Evolutionary conservation across 1,284 basidiomycete genomes (phyloP), one percentile per base, ranked within the genome.

Genomic region (Sporisorium sorghi): DNA sequence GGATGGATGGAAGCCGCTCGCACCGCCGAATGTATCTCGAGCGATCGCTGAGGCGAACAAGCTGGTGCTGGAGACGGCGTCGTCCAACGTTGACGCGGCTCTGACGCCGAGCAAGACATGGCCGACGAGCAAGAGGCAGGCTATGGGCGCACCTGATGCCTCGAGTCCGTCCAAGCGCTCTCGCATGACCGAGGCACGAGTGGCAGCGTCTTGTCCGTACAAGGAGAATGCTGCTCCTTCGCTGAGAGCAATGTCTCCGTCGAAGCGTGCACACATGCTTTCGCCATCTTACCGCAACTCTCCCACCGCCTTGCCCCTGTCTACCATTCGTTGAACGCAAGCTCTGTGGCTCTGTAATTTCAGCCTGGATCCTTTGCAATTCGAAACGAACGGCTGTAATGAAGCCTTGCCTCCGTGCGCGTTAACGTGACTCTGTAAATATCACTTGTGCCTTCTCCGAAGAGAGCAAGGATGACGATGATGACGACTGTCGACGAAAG

Each of bases 1-100:
- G 47, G 72, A 70, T 14, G 72, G 63, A 2, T 74, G 72, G 67
- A 70, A 69, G 44, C 72, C 72, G 5, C 59, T 74, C 8, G 70
- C 70, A 1, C 56, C 64, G 0, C 64, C 70, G 14, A 68, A 73
- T 17, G 70, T 73, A 11, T 67, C 64, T 11, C 56, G 64, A 42
- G 70, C 70, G 2, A 54, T 73, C 15, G 55, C 56, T 12, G 70
- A 73, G 24, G 64, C 64, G 12, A 73, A 63, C 50, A 73, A 58
- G 54, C 39, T 67, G 1, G 44, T 73, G 17, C 19, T 47, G 10
- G 68, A 60, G 2, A 58, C 58, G 2, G 46, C 54, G 12, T 28
- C 46, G 7, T 19, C 5, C 37, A 47, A 30, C 28, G 32, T 17
- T 15, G 46, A 32, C 14, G 26, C 49, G 7, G 12, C 47, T 9